A percentile compares a stretch with the other conserved stretches of the same genome.
phyloP scores from a whole-genome alignment of 139 green algal species.

The Protoeuglena noctilucae region DNA sequence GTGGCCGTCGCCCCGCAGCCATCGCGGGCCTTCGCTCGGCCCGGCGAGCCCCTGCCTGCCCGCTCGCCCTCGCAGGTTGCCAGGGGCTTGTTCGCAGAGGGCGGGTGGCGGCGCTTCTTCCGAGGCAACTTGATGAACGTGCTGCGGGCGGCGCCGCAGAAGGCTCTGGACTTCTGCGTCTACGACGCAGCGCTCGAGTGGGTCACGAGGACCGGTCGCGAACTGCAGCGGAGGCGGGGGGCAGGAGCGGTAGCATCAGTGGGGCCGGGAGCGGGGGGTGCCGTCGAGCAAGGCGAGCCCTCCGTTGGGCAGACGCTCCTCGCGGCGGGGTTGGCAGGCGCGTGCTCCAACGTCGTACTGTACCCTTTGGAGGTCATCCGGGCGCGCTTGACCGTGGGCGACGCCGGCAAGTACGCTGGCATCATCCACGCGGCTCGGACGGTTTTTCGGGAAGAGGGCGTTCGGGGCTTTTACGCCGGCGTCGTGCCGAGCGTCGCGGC shows the following conservation, averaged over 20 bases:
- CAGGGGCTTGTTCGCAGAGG: slow-evolving; percentile 5
- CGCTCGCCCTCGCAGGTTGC: not conserved
- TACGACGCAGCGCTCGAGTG: slow-evolving; percentile 36
- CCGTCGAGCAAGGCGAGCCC: not conserved
- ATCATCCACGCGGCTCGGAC: slow-evolving; percentile 12
- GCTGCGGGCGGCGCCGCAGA: slow-evolving; percentile 44
- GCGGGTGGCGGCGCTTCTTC: slow-evolving; percentile 43
- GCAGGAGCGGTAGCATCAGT: too few species aligned
- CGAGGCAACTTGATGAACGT: slow-evolving; percentile 64
- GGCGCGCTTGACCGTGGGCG: slow-evolving; percentile 28
- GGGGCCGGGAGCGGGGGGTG: slow-evolving; percentile 7
- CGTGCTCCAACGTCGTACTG: slow-evolving; percentile 40
- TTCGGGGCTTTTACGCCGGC: slow-evolving; percentile 44
- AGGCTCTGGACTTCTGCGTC: slow-evolving; percentile 65
- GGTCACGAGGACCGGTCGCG: too few species aligned
- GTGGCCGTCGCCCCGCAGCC: not conserved
- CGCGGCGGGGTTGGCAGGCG: slow-evolving; percentile 32
- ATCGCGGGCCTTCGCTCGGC: not conserved
- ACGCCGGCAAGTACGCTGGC: slow-evolving; percentile 1
- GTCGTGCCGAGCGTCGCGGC: slow-evolving; percentile 37
- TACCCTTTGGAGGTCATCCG: slow-evolving; percentile 63
- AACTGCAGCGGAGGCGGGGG: not conserved
- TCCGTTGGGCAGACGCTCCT: slow-evolving; percentile 9
- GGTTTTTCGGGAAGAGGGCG: slow-evolving; percentile 36
- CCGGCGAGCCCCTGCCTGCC: not conserved